Base-by-base conservation (phyloP, 1,139 yeast genomes). In the Diutina siamensis region DNA sequence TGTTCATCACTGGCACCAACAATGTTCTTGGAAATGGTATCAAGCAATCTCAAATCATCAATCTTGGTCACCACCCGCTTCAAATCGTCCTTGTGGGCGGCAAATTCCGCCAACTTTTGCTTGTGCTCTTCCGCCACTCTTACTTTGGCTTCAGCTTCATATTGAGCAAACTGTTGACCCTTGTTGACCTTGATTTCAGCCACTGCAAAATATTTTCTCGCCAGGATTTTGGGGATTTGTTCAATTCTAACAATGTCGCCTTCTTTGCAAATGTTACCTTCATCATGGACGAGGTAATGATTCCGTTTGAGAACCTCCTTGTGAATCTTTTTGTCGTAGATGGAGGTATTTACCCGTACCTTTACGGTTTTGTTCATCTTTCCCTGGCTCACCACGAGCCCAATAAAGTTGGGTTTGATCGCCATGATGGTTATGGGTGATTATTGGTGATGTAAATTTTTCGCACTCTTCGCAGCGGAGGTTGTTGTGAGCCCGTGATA, bases 201-300 rank as follows among this genome's bases (percentile, higher is more conserved):
- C 50, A 92, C 80, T n/a, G 97, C 92, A 68, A 92, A 92, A 48
- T 76, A 77, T 63, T 92, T 92, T 51, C 83, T 72, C 32, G 92
- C 76, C 10, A 95, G 82, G 25, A 88, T 67, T 44, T 95, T 95
- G 49, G 96, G 83, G 40, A 89, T 84, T 47, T 89, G 78, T 64
- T 89, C 95, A 49, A 92, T 87, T 63, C 97, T 78, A 12, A 92
- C 98, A 51, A 92, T 70, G 65, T 92, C 98, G 45, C 98, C 98
- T 63, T 88, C 96, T 58, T 89, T 83, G 55, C 97, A 85, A 46
- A 87, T 73, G 59, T 85, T 80, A 40, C 86, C 89, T 67, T 92
- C 96, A 61, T 92, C 98, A 62, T 92, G 98, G 20, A 87, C 97
- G 51, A 89, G 68, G 62, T 78, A 88, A 59, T 87, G 95, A 57